Conservation (phyloP, 495 filamentous ascomycete species). For the Gamarada debralockiae region DNA sequence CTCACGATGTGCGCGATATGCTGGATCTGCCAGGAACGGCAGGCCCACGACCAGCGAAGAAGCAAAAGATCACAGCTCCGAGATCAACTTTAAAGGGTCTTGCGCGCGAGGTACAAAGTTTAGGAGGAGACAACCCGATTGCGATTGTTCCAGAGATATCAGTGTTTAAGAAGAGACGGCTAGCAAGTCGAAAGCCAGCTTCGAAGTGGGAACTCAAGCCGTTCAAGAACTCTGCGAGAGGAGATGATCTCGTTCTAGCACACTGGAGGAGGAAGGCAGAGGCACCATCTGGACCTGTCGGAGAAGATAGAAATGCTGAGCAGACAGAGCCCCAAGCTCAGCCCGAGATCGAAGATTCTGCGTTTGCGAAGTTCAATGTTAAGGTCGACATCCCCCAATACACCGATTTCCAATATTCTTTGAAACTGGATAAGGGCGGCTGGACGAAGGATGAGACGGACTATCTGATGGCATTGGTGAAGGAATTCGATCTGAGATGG, state of each 20-base stretch:
- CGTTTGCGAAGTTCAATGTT: slow-evolving; percentile 80
- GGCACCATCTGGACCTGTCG: slow-evolving; percentile 11
- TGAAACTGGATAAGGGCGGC: slow-evolving; percentile 63
- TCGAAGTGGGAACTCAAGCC: slow-evolving; percentile 46
- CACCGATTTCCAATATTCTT: slow-evolving; percentile 79
- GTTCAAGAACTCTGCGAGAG: slow-evolving; percentile 53
- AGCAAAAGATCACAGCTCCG: slow-evolving; percentile 67
- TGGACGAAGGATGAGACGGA: slow-evolving; percentile 94
- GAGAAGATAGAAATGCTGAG: slow-evolving; percentile 19
- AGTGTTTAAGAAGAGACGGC: slow-evolving; percentile 43
- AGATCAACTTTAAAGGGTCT: slow-evolving; percentile 60
- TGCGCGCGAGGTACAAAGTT: slow-evolving; percentile 58
- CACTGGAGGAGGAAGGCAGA: slow-evolving; percentile 61
- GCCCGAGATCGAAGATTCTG: slow-evolving; percentile 42
- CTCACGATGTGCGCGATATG: slow-evolving; percentile 83
- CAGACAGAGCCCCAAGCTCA: slow-evolving; percentile 16
- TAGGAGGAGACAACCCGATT: slow-evolving; percentile 44
- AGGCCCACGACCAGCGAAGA: slow-evolving; percentile 64
- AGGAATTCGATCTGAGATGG: slow-evolving; percentile 83
- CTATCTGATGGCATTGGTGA: slow-evolving; percentile 70
- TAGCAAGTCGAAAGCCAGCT: slow-evolving; percentile 59
- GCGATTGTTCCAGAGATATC: slow-evolving; percentile 42
- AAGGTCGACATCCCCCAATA: slow-evolving; percentile 71
- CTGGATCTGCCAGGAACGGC: slow-evolving; percentile 65
- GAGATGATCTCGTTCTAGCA: slow-evolving; percentile 50